Evolutionary conservation across 1,139 yeast species (phyloP), one percentile per base, ranked within the genome.

Genomic region (Pichia sp.): DNA sequence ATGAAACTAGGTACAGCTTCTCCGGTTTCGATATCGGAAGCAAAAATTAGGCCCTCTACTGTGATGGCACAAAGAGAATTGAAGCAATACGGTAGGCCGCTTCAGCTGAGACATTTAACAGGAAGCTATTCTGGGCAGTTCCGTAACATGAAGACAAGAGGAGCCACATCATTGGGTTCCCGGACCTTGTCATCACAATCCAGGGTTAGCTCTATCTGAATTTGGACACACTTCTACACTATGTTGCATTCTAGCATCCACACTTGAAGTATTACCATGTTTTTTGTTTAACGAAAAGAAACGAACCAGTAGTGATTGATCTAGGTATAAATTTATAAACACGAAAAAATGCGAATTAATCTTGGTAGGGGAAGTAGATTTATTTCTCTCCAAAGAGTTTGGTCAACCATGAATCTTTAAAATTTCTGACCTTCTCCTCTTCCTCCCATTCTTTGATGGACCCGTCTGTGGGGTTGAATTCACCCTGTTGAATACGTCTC

Each of bases 401-500:
- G 0, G 78, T 74, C 27, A 74, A 55, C 73, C 74, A 70, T 20
- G 74, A 66, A 45, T 70, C 63, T 49, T 63, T 60, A 57, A 76
- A 76, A 14, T 69, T 64, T 53, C 67, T 67, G 5, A 63, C 58
- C 51, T 69, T 73, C 60, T 80, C 84, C 46, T 74, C 74, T 20
- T 73, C 75, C 8, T 71, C 66, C 64, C 78, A 80, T 54, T 73
- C 64, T 29, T 79, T 68, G 7, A 77, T 67, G 3, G 75, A 70
- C 0, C 83, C 83, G 55, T 78, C 82, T 4, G 49, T 46, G 0
- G 75, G 73, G 53, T 78, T 72, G 55, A 72, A 69, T 54, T 76
- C 81, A 6, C 84, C 84, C 17, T 72, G 66, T 60, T 78, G 83
- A 2, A 71, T 71, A 48, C 71, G 72, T 60, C 79, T 71, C 57